Evolutionary conservation across 1,284 basidiomycete genomes (phyloP), one percentile per base, ranked within the genome.

Genomic region (Moesziomyces aphidis): DNA sequence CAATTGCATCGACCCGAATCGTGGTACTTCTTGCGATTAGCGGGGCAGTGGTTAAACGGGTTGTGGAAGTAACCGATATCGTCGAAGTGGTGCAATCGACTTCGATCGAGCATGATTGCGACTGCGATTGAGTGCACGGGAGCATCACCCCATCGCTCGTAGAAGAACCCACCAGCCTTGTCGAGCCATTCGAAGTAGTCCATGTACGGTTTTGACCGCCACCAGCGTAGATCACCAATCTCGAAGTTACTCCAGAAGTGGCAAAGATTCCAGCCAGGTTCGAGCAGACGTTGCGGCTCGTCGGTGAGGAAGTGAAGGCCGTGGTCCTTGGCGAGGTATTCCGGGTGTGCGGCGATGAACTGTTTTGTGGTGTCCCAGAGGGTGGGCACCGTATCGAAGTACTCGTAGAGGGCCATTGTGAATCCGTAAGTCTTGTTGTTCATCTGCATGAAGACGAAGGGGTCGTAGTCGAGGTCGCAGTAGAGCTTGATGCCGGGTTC

Each of bases 401-500:
- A 93, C 80, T 95, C 93, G 69, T 89, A 88, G 52, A 94, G 86
- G 2, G 92, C 89, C 52, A 95, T 89, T 0, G 91, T 93, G 85
- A 92, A 95, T 11, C 91, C 91, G 89, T 86, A 86, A 52, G 81
- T 68, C 50, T 93, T 93, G 66, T 91, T 88, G 67, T 90, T 87
- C 55, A 92, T 89, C 86, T 94, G 88, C 94, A 97, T 95, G 73
- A 93, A 86, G 59, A 94, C 73, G 88, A 96, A 95, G 4, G 94
- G 94, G 77, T 94, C 93, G 76, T 92, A 91, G 57, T 89, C 87
- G 49, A 93, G 61, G 76, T 93, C 90, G 79, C 93, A 94, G 83
- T 90, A 92, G 81, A 90, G 92, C 80, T 90, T 89, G 71, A 93
- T 90, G 50, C 89, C 89, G 1, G 92, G 92, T 88, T 89, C 88